Percentiles rank a stretch among this genome's conserved stretches.
phyloP scores from a whole-genome alignment of 768 basidiomycete genomes.

The Lactarius indigo region DNA sequence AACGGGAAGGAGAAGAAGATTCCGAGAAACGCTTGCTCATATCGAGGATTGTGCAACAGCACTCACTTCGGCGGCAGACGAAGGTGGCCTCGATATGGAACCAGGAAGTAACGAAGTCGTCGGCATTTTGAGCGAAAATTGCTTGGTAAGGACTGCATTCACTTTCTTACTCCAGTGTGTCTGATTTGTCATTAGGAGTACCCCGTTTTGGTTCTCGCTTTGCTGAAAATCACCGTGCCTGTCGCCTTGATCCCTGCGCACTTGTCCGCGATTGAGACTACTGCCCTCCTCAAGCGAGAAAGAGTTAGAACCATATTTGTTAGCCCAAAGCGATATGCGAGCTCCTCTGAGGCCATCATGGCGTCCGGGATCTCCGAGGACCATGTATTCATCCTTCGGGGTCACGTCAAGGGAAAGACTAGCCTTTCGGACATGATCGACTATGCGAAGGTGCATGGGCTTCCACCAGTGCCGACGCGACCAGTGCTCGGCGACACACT shows the following conservation, averaged over 20 bases:
- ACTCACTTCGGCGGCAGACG: constrained; percentile 32
- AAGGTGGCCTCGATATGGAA: constrained; percentile 56
- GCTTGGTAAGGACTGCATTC: constrained; percentile 43
- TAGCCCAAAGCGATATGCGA: constrained; percentile 40
- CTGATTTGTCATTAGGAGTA: constrained; percentile 44
- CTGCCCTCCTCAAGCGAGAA: constrained; percentile 47
- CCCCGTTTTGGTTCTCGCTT: constrained; percentile 45
- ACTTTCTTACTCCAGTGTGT: neutral
- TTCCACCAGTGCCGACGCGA: constrained; percentile 41
- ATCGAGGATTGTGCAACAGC: constrained; percentile 57
- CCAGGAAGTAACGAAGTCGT: constrained; percentile 47
- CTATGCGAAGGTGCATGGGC: constrained; percentile 34
- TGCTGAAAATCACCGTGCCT: constrained; percentile 47
- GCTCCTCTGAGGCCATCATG: constrained; percentile 39
- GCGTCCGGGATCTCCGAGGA: constrained; percentile 36
- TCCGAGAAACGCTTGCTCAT: constrained; percentile 46
- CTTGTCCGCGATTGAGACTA: constrained; percentile 55
- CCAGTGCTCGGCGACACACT: constrained; percentile 50
- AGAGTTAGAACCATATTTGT: constrained; percentile 53
- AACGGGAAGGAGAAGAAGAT: constrained; percentile 46
- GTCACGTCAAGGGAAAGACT: constrained; percentile 38
- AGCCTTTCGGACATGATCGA: constrained; percentile 46
- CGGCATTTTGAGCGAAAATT: constrained; percentile 71
- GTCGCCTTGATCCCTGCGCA: constrained; percentile 53
- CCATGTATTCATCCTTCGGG: constrained; percentile 48